Percentiles rank a stretch among this genome's conserved stretches.
Conservation (phyloP, 2,329 filamentous ascomycete species). For the Alternaria consortialis region DNA sequence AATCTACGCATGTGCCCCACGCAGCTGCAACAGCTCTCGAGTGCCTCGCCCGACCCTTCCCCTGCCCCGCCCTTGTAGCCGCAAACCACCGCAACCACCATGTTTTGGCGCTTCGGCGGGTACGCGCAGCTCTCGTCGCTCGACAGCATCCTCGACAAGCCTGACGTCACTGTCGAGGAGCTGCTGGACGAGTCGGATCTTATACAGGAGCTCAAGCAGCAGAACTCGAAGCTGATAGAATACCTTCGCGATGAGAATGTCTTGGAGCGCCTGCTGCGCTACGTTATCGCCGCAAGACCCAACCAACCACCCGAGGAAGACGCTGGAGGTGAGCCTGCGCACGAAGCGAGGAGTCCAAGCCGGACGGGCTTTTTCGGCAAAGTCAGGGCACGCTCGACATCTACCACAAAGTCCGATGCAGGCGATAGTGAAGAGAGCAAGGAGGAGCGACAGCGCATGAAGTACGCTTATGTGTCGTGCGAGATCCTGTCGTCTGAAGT, state of each 20-base stretch:
- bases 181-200: conserved; percentile 94
- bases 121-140: conserved; percentile 98
- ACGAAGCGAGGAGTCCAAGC: conserved; percentile 43
- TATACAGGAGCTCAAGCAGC: conserved; percentile 97
- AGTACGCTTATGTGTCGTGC: conserved; percentile 91
- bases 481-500: conserved; percentile 95
- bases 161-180: conserved; percentile 92
- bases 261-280: conserved; percentile 85
- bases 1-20: conserved; percentile 34
- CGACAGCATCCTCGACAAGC: conserved; percentile 95
- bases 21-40: conserved; percentile 37
- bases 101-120: conserved; percentile 99
- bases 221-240: conserved; percentile 97
- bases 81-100: conserved; percentile 63
- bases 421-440: conserved; percentile 69
- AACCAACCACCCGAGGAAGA: conserved; percentile 49
- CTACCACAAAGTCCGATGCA: conserved; percentile 52
- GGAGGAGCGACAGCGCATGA: conserved; percentile 87
- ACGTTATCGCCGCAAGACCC: conserved; percentile 82
- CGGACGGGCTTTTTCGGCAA: conserved; percentile 58
- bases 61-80: conserved; percentile 41
- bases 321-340: conserved; percentile 57
- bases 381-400: conserved; percentile 56
- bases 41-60: conserved; percentile 34
- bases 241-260: conserved; percentile 89